phyloP scores from a whole-genome alignment of 2,329 filamentous ascomycete species.

The Ceratocystis colombiana region DNA sequence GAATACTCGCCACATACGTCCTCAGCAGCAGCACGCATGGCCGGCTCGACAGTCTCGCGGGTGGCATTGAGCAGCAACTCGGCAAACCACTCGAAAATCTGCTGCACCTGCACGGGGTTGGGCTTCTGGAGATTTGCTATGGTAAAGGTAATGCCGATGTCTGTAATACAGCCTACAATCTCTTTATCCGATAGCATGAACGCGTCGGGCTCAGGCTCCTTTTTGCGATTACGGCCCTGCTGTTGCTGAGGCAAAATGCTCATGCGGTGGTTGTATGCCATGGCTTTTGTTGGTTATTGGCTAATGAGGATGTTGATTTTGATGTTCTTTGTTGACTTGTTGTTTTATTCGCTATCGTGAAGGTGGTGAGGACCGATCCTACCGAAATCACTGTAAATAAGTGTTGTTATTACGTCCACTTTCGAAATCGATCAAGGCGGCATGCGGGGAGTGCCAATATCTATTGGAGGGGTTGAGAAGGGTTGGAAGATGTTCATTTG shows the following conservation, averaged over 20 bases:
- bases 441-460: not conserved
- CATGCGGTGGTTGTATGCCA: constrained; percentile 52
- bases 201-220: constrained; percentile 50
- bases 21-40: constrained; percentile 85
- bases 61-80: constrained; percentile 90
- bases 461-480: not conserved
- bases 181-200: constrained; percentile 59
- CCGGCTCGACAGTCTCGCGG: constrained; percentile 83
- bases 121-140: constrained; percentile 84
- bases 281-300: constrained; percentile 29
- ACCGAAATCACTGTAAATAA: not conserved
- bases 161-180: constrained; percentile 93
- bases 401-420: not conserved
- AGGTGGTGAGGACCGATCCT: not conserved
- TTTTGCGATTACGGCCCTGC: constrained; percentile 45
- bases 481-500: not conserved
- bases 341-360: not conserved
- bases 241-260: constrained; percentile 48
- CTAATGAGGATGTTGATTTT: not conserved
- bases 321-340: not conserved
- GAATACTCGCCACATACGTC: constrained; percentile 74
- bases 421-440: not conserved
- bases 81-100: constrained; percentile 96
- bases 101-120: constrained; percentile 87
- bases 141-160: constrained; percentile 85